Evolutionary conservation across 1,284 basidiomycete species (phyloP), one percentile per base, ranked within the genome.

Genomic region (Melanopsichium pennsylvanicum): DNA sequence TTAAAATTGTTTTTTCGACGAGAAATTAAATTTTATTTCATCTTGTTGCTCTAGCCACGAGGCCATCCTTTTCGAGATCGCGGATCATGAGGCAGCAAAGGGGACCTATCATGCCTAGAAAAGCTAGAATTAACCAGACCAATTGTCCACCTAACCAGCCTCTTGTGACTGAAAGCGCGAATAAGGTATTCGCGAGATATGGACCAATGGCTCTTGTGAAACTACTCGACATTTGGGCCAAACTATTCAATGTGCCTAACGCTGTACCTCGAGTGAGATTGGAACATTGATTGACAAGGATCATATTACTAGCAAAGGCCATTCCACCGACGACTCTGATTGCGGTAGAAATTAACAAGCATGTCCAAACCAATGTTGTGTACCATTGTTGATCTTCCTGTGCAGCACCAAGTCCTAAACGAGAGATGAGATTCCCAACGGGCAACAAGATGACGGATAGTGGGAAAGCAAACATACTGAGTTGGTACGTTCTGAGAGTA

Each of bases 361-460:
- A 57, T 1, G 16, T 9, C 57, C 61, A 63, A 4, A 60, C 49
- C 8, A 36, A 5, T 5, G 23, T 7, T 23, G 16, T 19, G 32
- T 35, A 27, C 31, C 18, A 40, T 29, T 15, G 5, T 3, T 10
- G 18, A 13, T 19, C 15, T 16, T 18, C 2, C 8, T n/a, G 13
- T 8, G 34, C 18, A 4, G 34, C 36, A 11, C 10, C 5, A 16
- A 35, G 32, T 3, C 59, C 50, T 2, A 35, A 23, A 6, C 57
- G 47, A 0, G 79, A 81, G n/a, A 72, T 25, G 2, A 45, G 50
- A 34, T 79, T 68, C 22, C 80, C 72, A 15, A 78, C 31, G 0
- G 81, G 81, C 39, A 81, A 70, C 2, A 81, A 42, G 2, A 72
- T 21, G 16, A 80, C 75, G 8, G 79, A 72, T 11, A 81, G 9